Evolutionary conservation across 75 land plant genomes (phyloP), one percentile per base, ranked within the genome.

Genomic region (Cryptomeria japonica): DNA sequence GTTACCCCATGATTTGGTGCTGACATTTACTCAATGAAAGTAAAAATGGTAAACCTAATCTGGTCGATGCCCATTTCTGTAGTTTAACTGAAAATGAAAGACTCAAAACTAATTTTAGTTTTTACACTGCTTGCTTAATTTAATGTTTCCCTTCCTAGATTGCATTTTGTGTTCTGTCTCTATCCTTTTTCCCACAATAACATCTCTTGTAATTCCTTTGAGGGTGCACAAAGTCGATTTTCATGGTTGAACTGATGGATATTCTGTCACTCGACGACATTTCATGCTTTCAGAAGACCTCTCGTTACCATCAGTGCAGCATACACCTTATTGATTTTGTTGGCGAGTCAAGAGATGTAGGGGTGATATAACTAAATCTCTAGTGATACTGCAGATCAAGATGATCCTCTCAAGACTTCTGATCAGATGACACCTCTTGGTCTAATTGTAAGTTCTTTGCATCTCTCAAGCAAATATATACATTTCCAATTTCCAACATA

Each of bases 331-430:
- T 22, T 68, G 28, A 68, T 68, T 68, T 68, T 68, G 72, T 55
- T 55, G 14, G 56, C 28, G 72, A n/a, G 25, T 68, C 72, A 68
- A 68, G 28, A n/a, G 28, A 68, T 25, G 56, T 5, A 13, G 34
- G 31, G 79, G 4, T 36, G 79, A 76, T 76, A 79, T 19, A 79
- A 79, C 14, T 79, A 39, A 22, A 22, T 68, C 28, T 84, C 58
- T n/a, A n/a, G 28, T 87, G 76, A 64, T 22, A 34, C 19, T 93
- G 94, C 94, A 98, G 99, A 98, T 92, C 88, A 94, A 42, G 99
- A 98, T 91, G 99, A 98, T 86, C 99, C 99, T 56, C 87, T n/a
- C 94, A 98, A 98, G 96, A 95, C 97, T 51, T 95, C 99, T 61
- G 99, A 98, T 92, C 99, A 98, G 86, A 96, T 96, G 19, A 91